Base-by-base conservation (phyloP, 352 stramenopile genomes). In the Pythium brachiatum region DNA sequence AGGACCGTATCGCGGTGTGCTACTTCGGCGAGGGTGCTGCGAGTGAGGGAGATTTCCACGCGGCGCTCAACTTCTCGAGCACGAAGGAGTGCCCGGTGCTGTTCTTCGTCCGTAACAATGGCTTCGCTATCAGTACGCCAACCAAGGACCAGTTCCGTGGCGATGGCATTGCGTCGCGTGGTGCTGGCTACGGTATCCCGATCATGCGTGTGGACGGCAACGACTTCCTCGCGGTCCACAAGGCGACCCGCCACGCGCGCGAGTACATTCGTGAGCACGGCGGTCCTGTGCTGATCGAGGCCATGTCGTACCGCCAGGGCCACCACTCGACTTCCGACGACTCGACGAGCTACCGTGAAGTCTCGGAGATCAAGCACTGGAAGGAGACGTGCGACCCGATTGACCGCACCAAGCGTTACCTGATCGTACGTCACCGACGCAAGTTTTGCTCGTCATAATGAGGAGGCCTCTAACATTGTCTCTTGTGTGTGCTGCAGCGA, bases 281-380 rank as follows among this genome's bases (percentile, higher is more conserved):
- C 46, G 76, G 82, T 7, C 97, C 97, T 1, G 86, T 99, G 16
- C 78, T 99, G 36, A 95, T 99, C 62, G 97, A 99, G 69, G 88
- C 93, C 0, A 99, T 99, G 97, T 98, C 94, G 0, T 99, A 99
- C 76, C 89, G 97, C 8, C 85, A 98, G 64, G 95, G 96, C 9
- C 97, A 99, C 77, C 97, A 99, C 77, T 98, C 88, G 21, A 99
- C 97, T 1, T 98, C 91, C 0, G 97, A 99, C 69, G 97, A 99
- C 76, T 98, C 90, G 18, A 98, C 96, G n/a, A 79, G 94, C 27
- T 99, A 99, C 83, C 90, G 97, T 53, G 76, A 85, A 56, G 72
- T 92, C 5, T 78, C 93, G 16, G 96, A 99, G 67, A 98, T 99
- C 61, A 89, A 97, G 62, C 77, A 86, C 57, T 98, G 90, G 72